These are phyloP conservation scores for Ramalina intermedia DNA, from an alignment of 495 filamentous ascomycete genomes.

Conservation along the genomic window DNA sequence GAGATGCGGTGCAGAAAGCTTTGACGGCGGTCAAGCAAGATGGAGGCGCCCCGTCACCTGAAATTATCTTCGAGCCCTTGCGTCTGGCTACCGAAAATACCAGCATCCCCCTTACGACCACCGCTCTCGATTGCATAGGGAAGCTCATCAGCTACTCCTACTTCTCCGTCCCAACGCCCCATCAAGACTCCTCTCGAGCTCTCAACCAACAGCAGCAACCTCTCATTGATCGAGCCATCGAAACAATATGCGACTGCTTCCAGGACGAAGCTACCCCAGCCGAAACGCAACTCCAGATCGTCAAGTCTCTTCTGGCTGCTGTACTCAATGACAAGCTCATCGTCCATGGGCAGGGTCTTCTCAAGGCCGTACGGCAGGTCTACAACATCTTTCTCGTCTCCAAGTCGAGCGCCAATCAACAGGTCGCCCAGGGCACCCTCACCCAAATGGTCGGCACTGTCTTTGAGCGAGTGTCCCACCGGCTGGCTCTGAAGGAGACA, in stretches of 20 bases:
- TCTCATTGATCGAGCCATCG: conserved; percentile 92
- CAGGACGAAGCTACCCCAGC: conserved; percentile 83
- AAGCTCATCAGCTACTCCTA: conserved; percentile 98
- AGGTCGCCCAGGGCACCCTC: conserved; percentile 88
- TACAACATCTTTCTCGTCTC: conserved; percentile 98
- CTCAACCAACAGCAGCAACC: conserved; percentile 26
- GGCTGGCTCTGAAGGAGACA: conserved; percentile 76
- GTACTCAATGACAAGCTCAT: conserved; percentile 97
- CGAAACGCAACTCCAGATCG: conserved; percentile 91
- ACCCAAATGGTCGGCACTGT: conserved; percentile 99
- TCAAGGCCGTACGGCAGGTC: conserved; percentile 96
- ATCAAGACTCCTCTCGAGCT: conserved; percentile 11
- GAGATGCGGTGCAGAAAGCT: conserved; percentile 65
- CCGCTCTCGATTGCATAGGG: conserved; percentile 91
- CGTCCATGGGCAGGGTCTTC: conserved; percentile 87
- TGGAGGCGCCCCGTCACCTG: conserved; percentile 63
- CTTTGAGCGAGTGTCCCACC: conserved; percentile 82
- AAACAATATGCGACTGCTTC: conserved; percentile 98
- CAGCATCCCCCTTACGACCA: conserved; percentile 72
- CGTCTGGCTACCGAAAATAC: conserved; percentile 73
- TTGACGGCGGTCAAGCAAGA: conserved; percentile 67
- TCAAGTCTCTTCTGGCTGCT: conserved; percentile 88
- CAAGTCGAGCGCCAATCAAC: conserved; percentile 80
- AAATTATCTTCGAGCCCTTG: conserved; percentile 80
- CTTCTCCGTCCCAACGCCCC: conserved; percentile 61